Evolutionary conservation across 257 asterid genomes (phyloP).

Genomic region (Nicotiana tomentosiformis): DNA sequence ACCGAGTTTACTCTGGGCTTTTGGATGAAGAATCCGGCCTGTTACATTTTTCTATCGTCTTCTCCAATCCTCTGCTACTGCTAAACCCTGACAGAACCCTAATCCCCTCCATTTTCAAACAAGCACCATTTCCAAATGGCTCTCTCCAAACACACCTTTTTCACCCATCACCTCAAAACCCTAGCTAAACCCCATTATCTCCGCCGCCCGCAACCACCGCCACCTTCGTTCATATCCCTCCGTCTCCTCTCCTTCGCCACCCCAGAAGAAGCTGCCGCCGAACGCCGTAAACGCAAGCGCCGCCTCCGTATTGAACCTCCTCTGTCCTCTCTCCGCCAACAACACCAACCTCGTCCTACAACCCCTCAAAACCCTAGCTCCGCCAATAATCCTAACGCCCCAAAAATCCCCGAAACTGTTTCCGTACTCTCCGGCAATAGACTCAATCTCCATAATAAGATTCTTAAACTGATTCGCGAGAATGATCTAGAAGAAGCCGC

Average conservation of each 20-base stretch:
- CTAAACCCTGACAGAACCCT: constrained; percentile 18
- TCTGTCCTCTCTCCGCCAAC: constrained; percentile 58
- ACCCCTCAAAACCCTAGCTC: constrained; percentile 29
- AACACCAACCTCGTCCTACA: constrained; percentile 38
- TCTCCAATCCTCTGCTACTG: neutral
- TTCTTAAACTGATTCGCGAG: constrained; percentile 75
- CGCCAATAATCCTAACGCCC: constrained; percentile 61
- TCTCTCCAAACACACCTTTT: constrained; percentile 53
- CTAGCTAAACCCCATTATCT: constrained; percentile 30
- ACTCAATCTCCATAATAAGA: constrained; percentile 66
- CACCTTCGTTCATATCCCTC: constrained; percentile 30
- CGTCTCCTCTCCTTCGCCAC: constrained; percentile 87
- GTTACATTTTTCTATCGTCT: neutral
- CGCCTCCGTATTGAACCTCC: constrained; percentile 88
- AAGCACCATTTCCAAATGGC: constrained; percentile 38
- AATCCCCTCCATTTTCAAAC: neutral
- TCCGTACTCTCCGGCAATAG: constrained; percentile 68
- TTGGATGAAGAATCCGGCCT: neutral
- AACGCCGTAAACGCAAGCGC: constrained; percentile 83
- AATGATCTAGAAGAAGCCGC: constrained; percentile 94
- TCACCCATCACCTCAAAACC: constrained; percentile 47
- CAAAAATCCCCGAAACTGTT: constrained; percentile 80
- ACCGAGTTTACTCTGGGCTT: neutral
- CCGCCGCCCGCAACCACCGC: constrained; percentile 30
- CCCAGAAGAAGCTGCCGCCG: constrained; percentile 95